Conservation (phyloP, 306 rosid species). For the Senna tora region DNA sequence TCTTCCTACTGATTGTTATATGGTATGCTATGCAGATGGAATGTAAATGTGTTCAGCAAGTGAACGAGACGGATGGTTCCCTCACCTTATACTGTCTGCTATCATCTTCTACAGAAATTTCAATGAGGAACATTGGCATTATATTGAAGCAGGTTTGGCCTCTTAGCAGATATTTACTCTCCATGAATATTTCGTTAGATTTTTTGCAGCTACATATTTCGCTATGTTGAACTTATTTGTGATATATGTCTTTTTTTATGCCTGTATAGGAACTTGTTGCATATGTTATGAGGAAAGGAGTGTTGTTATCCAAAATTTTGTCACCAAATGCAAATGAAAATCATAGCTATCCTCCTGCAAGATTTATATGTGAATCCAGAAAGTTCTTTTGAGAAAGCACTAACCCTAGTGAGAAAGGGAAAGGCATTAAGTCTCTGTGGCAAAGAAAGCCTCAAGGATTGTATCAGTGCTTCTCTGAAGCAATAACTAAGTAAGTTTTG, state of each 20-base stretch:
- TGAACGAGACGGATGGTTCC: conserved; percentile 44
- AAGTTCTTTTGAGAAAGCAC: conserved; percentile 63
- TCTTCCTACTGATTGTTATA: conserved; percentile 36
- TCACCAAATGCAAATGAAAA: conserved; percentile 75
- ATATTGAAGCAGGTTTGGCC: conserved; percentile 81
- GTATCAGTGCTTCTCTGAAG: conserved; percentile 77
- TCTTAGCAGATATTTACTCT: conserved; percentile 30
- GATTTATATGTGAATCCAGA: conserved; percentile 62
- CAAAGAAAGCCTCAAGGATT: conserved; percentile 50
- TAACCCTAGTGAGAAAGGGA: conserved; percentile 68
- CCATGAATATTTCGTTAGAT: conserved; percentile 25
- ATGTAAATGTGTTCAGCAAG: conserved; percentile 49
- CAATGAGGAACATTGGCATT: conserved; percentile 56
- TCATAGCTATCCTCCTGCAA: conserved; percentile 61
- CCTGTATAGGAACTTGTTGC: conserved; percentile 73
- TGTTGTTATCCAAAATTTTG: conserved; percentile 65
- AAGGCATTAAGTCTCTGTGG: conserved; percentile 61
- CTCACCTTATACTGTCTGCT: conserved; percentile 56
- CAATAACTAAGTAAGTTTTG: conserved; percentile 67
- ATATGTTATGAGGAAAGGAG: conserved; percentile 72
- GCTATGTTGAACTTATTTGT: conserved; percentile 34
- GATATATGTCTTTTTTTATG: conserved; percentile 9
- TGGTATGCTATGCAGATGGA: conserved; percentile 56
- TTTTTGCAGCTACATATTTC: conserved; percentile 18
- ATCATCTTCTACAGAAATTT: conserved; percentile 53